A percentile compares a stretch with the other conserved stretches of the same genome.
These are phyloP conservation scores for Tritrichomonas foetus DNA, from an alignment of 208 protist genomes.

Conservation along the genomic window DNA sequence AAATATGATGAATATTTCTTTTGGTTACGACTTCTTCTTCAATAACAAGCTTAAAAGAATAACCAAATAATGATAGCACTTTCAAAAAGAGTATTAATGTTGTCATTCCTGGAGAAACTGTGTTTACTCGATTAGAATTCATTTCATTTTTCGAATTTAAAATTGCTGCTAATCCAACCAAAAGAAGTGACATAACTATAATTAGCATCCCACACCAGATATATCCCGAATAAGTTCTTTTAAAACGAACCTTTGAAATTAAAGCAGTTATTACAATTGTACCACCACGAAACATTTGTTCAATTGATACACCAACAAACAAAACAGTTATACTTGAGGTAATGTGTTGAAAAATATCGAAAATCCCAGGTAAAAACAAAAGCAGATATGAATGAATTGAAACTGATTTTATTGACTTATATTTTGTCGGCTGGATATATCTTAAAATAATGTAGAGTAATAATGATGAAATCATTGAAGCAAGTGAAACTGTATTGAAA, in stretches of 20 bases:
- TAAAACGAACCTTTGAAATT: background rate
- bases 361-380: background rate
- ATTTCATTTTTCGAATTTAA: background rate
- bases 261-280: background rate
- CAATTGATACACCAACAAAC: background rate
- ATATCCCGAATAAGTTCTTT: background rate
- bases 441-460: too few species aligned
- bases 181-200: background rate
- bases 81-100: background rate
- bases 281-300: background rate
- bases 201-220: background rate
- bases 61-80: background rate
- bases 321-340: background rate
- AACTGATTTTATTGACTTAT: too few species aligned
- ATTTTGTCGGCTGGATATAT: too few species aligned
- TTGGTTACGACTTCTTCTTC: background rate
- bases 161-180: background rate
- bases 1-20: background rate
- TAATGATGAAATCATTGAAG: too few species aligned
- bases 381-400: too few species aligned
- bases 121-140: background rate
- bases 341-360: background rate
- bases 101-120: too few species aligned
- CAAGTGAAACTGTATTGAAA: too few species aligned
- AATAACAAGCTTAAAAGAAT: background rate